A percentile compares a stretch with the other conserved stretches of the same genome.
These are phyloP conservation scores for Laguncularia racemosa DNA, from an alignment of 345 rosid species.

Conservation along the genomic window DNA sequence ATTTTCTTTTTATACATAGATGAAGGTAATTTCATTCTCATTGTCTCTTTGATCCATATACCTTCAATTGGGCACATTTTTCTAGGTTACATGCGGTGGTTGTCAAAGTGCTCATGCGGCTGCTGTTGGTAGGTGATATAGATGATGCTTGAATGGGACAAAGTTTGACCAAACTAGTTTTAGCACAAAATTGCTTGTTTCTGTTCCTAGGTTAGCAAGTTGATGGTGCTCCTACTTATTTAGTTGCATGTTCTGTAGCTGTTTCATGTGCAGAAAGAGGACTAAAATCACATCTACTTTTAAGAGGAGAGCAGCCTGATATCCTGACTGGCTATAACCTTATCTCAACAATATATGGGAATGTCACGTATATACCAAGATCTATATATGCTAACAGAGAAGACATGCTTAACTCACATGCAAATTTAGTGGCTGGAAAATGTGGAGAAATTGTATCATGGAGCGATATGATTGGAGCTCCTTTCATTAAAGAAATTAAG, in stretches of 20 bases:
- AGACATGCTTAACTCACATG: conserved; percentile 49
- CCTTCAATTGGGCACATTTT: conserved; percentile 22
- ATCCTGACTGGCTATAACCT: conserved; percentile 79
- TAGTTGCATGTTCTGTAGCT: conserved; percentile 36
- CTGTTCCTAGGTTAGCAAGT: background rate
- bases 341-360: conserved; percentile 63
- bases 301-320: conserved; percentile 82
- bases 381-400: conserved; percentile 55
- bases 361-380: conserved; percentile 59
- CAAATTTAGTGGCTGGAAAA: conserved; percentile 45
- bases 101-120: conserved; percentile 94
- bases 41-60: conserved; percentile 13
- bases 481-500: conserved; percentile 13
- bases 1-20: too few species aligned
- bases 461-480: conserved; percentile 40
- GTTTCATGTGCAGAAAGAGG: conserved; percentile 88
- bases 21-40: too few species aligned
- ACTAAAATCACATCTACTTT: conserved; percentile 72
- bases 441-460: conserved; percentile 38
- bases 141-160: too few species aligned
- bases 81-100: conserved; percentile 94
- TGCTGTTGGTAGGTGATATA: conserved; percentile 56
- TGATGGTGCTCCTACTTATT: background rate
- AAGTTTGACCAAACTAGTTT: too few species aligned
- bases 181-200: background rate